Conservation (phyloP, 108 stramenopile genomes). For the Discostella stelligeroides region DNA sequence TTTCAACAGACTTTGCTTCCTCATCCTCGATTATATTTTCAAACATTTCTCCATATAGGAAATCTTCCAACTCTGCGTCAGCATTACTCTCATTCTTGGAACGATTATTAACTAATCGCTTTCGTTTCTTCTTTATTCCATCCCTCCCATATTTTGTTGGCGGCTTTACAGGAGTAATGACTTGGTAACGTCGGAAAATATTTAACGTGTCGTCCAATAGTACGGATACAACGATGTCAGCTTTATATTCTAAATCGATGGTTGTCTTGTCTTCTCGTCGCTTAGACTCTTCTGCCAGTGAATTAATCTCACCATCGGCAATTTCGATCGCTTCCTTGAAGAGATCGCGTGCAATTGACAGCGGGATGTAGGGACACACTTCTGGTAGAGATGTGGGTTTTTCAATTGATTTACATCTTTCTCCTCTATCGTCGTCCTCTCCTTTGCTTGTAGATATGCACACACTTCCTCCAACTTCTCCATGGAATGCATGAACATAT, state of each 20-base stretch:
- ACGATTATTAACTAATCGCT: slow-evolving; percentile 14
- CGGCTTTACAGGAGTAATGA: slow-evolving; percentile 28
- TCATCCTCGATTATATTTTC: slow-evolving; percentile 23
- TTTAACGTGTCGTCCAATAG: slow-evolving; percentile 26
- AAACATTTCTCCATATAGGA: slow-evolving; percentile 43
- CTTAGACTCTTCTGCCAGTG: background rate
- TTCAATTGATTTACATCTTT: background rate
- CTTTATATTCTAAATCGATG: slow-evolving; percentile 3
- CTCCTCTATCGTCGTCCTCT: background rate
- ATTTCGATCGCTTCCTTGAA: slow-evolving; percentile 39
- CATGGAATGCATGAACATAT: slow-evolving; percentile 38
- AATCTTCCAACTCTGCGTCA: slow-evolving; percentile 34
- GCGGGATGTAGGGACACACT: slow-evolving; percentile 35
- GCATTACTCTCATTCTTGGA: slow-evolving; percentile 17
- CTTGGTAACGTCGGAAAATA: slow-evolving; percentile 46
- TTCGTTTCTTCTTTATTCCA: slow-evolving; percentile 18
- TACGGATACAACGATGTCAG: slow-evolving; percentile 30
- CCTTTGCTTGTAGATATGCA: background rate
- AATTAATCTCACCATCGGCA: slow-evolving; percentile 12
- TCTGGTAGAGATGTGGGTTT: slow-evolving; percentile 12
- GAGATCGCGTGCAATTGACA: slow-evolving; percentile 30
- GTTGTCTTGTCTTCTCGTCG: background rate
- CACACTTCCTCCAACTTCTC: slow-evolving; percentile 14
- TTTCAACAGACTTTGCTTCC: slow-evolving; percentile 7
- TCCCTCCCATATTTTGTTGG: slow-evolving; percentile 24